A percentile compares a stretch with the other conserved stretches of the same genome.
These are phyloP conservation scores for Canavalia gladiata DNA, from an alignment of 306 rosid genomes.

Conservation along the genomic window DNA sequence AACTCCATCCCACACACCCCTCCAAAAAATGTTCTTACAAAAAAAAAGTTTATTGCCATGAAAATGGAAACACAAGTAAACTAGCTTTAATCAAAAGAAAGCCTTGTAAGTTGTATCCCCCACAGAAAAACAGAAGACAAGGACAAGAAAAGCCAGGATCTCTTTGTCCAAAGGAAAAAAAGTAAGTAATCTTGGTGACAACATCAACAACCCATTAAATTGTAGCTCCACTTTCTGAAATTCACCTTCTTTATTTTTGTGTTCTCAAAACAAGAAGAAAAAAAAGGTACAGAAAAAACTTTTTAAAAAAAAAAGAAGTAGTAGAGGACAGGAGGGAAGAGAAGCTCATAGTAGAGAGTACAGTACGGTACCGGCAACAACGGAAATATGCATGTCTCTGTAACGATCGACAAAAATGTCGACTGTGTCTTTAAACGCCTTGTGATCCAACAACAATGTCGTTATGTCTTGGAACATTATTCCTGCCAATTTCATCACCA, in stretches of 20 bases:
- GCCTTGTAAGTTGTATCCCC: not conserved
- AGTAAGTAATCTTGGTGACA: not conserved
- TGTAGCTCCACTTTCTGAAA: constrained; percentile 7
- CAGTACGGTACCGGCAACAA: constrained; percentile 83
- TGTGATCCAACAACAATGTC: constrained; percentile 97
- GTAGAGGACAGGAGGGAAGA: constrained; percentile 10
- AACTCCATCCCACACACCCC: not conserved
- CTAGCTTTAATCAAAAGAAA: not conserved
- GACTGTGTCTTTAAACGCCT: constrained; percentile 89
- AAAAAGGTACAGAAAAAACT: not conserved
- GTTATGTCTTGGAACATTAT: constrained; percentile 99
- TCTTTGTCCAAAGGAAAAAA: not conserved
- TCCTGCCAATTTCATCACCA: constrained; percentile 58
- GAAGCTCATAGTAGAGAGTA: constrained; percentile 31
- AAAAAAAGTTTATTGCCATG: not conserved
- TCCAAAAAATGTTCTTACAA: not conserved
- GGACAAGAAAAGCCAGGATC: not conserved
- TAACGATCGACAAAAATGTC: constrained; percentile 99
- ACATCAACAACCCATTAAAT: not conserved
- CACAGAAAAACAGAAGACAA: not conserved
- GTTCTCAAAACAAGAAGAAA: not conserved
- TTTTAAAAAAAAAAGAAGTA: not conserved
- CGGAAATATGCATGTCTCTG: constrained; percentile 94
- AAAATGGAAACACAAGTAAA: not conserved
- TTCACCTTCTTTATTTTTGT: not conserved